Evolutionary conservation across 140 eudicot genomes (phyloP).

Genomic region (Erigeron philadelphicus): DNA sequence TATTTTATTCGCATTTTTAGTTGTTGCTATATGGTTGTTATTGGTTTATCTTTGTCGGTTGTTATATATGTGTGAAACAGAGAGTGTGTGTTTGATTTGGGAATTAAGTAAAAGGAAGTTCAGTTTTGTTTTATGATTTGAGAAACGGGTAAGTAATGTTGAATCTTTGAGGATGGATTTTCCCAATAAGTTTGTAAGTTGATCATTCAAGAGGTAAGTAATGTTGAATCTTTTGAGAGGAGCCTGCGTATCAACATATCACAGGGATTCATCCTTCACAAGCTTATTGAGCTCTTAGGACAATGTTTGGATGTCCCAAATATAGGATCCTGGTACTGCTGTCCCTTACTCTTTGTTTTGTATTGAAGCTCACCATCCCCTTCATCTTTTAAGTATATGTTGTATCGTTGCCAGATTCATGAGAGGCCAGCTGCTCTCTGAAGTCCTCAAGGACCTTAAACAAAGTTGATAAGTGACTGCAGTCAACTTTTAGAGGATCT

Average conservation of each 20-base stretch:
- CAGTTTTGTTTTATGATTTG: too few relatives aligned
- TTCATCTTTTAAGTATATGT: slow-evolving; percentile 2
- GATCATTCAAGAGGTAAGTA: slow-evolving; percentile 74
- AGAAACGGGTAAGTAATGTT: too few relatives aligned
- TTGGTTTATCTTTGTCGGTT: too few relatives aligned
- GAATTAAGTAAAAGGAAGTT: too few relatives aligned
- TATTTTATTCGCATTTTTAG: too few relatives aligned
- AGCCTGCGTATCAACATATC: slow-evolving; percentile 93
- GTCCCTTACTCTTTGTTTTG: slow-evolving; percentile 6
- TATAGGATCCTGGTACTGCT: slow-evolving; percentile 80
- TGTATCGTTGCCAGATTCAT: slow-evolving; percentile 63
- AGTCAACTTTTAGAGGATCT: slow-evolving; percentile 85
- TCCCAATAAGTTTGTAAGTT: slow-evolving; percentile 79
- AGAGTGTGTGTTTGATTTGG: too few relatives aligned
- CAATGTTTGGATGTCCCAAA: slow-evolving; percentile 87
- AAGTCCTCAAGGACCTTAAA: slow-evolving; percentile 95
- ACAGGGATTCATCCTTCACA: slow-evolving; percentile 97
- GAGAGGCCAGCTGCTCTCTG: slow-evolving; percentile 73
- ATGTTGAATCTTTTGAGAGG: slow-evolving; percentile 85
- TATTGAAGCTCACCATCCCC: neutral
- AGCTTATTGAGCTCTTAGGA: slow-evolving; percentile 94
- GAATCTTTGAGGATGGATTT: too few relatives aligned
- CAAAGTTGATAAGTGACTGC: slow-evolving; percentile 92
- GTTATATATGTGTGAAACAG: too few relatives aligned
- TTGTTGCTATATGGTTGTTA: too few relatives aligned